Percentiles rank a stretch among this genome's conserved stretches.
Conservation (phyloP, 306 rosid species). For the Datisca glomerata region DNA sequence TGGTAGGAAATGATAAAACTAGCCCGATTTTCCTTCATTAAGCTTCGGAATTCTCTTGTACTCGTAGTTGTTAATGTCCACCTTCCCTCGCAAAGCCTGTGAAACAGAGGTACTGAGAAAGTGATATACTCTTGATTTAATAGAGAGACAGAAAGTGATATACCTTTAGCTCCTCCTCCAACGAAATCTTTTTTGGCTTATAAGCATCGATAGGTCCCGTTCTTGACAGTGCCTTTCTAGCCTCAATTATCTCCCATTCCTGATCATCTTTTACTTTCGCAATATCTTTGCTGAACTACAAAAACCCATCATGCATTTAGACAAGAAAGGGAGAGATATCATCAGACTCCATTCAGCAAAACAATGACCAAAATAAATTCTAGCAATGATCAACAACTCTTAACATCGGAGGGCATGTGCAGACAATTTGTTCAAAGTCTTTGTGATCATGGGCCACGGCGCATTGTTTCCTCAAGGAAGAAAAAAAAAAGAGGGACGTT, state of each 20-base stretch:
- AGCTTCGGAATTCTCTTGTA: conserved; percentile 70
- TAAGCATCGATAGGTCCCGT: conserved; percentile 61
- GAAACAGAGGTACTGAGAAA: conserved; percentile 3
- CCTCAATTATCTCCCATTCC: conserved; percentile 80
- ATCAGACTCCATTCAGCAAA: background rate
- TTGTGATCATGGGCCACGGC: no score
- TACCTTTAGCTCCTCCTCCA: conserved; percentile 73
- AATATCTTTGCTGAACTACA: conserved; percentile 64
- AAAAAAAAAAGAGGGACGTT: no score
- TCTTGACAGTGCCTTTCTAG: conserved; percentile 64
- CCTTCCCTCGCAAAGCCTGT: conserved; percentile 57
- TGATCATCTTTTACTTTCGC: conserved; percentile 80
- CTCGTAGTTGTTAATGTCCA: conserved; percentile 58
- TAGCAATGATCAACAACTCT: no score
- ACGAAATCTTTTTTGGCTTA: conserved; percentile 52
- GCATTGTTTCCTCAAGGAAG: no score
- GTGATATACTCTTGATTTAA: no score
- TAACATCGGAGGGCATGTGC: no score
- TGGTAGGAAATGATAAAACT: no score
- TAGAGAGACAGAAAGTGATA: no score
- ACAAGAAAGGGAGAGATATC: background rate
- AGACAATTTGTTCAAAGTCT: no score
- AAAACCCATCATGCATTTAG: conserved; percentile 14
- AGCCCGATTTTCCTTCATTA: conserved; percentile 25
- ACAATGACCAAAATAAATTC: background rate